phyloP scores from a whole-genome alignment of 2,329 filamentous ascomycete genomes.

The Penicillium concentricum region DNA sequence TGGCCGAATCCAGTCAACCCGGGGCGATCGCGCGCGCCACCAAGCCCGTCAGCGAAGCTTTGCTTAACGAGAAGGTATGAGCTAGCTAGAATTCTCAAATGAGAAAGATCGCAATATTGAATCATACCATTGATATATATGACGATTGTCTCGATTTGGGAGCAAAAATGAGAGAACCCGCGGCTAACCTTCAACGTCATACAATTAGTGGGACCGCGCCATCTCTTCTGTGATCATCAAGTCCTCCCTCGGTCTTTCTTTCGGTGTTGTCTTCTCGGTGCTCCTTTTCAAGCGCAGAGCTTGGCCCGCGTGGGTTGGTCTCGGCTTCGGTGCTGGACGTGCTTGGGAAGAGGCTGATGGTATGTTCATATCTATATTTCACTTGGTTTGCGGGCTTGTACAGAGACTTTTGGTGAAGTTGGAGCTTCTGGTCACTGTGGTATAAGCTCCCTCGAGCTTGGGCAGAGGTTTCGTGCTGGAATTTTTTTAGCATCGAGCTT shows the following conservation, averaged over 20 bases:
- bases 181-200: slow-evolving; percentile 20
- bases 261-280: slow-evolving; percentile 98
- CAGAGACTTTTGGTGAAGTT: not conserved
- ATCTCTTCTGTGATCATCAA: slow-evolving; percentile 97
- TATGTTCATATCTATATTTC: slow-evolving; percentile 42
- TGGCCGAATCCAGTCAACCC: slow-evolving; percentile 58
- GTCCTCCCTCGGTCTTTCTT: slow-evolving; percentile 90
- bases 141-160: not conserved
- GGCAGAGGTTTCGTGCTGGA: not conserved
- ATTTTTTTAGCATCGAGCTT: not conserved
- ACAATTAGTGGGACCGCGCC: slow-evolving; percentile 88
- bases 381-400: not conserved
- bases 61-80: slow-evolving; percentile 96
- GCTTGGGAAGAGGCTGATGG: slow-evolving; percentile 98
- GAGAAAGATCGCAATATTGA: not conserved
- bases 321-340: slow-evolving; percentile 92
- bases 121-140: not conserved
- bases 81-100: not conserved
- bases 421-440: not conserved
- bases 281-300: slow-evolving; percentile 96
- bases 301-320: slow-evolving; percentile 93
- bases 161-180: not conserved
- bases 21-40: slow-evolving; percentile 62
- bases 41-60: slow-evolving; percentile 90
- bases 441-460: not conserved